Conservation (phyloP, 371 early-diverging fungal genomes). For the Apophysomyces variabilis region DNA sequence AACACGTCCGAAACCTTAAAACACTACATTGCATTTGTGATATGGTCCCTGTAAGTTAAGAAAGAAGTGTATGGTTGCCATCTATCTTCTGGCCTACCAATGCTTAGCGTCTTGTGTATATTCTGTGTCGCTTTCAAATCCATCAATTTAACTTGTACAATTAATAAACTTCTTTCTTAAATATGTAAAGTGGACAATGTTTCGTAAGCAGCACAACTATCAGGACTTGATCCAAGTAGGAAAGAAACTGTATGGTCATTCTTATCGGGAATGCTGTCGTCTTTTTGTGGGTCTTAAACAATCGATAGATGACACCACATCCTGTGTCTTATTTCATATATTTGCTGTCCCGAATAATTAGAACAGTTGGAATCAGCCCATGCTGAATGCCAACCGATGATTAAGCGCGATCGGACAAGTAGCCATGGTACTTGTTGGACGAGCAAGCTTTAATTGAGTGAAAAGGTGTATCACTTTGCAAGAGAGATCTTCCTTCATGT, state of each 20-base stretch:
- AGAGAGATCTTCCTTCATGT: constrained; percentile 13
- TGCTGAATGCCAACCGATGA: constrained; percentile 11
- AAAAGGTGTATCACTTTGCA: constrained; percentile 16
- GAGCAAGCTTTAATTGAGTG: constrained; percentile 22
- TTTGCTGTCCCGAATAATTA: constrained; percentile 21
- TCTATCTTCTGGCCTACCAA: no score
- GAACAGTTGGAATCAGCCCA: constrained; percentile 18
- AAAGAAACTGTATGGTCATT: constrained; percentile 14
- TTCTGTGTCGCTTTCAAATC: no score
- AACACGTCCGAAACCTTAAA: no score
- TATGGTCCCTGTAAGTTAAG: no score
- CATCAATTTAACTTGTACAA: no score
- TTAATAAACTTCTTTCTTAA: no score
- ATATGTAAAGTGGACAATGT: no score
- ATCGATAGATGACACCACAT: background rate
- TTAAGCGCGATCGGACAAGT: background rate
- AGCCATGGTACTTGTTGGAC: constrained; percentile 23
- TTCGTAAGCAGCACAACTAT: no score
- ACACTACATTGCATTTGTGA: no score
- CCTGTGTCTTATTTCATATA: constrained; percentile 23
- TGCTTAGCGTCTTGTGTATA: no score
- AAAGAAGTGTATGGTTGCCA: no score
- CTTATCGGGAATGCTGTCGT: constrained; percentile 29
- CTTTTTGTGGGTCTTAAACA: constrained; percentile 21
- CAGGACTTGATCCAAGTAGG: constrained; percentile 10